Evolutionary conservation across 129 eudicot genomes (phyloP).

Genomic region (Ambrosia artemisiifolia): DNA sequence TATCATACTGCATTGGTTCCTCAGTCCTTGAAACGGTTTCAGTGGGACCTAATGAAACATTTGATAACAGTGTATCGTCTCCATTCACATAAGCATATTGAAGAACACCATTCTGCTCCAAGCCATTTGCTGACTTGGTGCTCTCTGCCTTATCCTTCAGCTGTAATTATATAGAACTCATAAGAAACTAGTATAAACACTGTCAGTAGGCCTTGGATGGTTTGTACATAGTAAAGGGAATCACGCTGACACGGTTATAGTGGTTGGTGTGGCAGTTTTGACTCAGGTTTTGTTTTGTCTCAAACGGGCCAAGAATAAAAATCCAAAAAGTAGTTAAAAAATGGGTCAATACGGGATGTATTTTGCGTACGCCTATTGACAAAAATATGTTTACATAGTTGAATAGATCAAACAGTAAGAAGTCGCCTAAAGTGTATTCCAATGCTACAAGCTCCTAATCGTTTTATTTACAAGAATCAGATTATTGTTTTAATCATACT

Average conservation of each 20-base stretch:
- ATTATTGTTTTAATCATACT: not conserved
- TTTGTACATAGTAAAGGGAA: not conserved
- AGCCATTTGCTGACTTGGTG: slow-evolving; percentile 41
- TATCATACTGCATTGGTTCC: slow-evolving; percentile 22
- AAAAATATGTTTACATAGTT: too few species aligned
- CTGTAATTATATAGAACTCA: slow-evolving; percentile 34
- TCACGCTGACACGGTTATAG: too few species aligned
- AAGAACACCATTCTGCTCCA: slow-evolving; percentile 45
- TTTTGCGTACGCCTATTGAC: too few species aligned
- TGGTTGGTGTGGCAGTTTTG: not conserved
- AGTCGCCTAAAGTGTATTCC: not conserved
- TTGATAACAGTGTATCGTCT: slow-evolving; percentile 33
- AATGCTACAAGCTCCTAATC: not conserved
- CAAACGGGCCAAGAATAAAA: not conserved
- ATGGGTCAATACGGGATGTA: too few species aligned
- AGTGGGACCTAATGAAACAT: slow-evolving; percentile 31
- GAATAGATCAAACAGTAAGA: not conserved
- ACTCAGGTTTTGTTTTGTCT: not conserved
- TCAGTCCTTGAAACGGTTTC: slow-evolving; percentile 33
- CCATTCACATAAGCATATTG: slow-evolving; percentile 40
- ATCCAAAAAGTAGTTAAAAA: too few species aligned
- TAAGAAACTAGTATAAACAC: not conserved
- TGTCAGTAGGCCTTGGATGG: not conserved
- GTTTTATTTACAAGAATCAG: not conserved
- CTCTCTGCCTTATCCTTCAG: slow-evolving; percentile 89